Percentiles rank a stretch among this genome's conserved stretches.
Conservation (phyloP, 306 rosid species). For the Urtica urens region DNA sequence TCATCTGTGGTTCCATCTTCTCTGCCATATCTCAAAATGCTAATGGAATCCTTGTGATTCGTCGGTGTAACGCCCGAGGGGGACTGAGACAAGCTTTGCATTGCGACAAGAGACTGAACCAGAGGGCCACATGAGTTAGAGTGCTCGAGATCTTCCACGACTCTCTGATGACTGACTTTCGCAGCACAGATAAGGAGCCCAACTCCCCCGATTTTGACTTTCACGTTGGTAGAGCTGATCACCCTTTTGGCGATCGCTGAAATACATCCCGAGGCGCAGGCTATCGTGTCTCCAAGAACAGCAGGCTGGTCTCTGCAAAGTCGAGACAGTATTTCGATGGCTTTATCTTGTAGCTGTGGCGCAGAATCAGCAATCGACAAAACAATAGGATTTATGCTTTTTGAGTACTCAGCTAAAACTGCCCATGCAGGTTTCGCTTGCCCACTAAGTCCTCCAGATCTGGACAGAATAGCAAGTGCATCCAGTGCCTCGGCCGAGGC, state of each 20-base stretch:
- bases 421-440: conserved; percentile 75
- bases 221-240: conserved; percentile 50
- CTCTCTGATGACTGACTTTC: conserved; percentile 58
- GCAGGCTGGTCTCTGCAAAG: conserved; percentile 73
- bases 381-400: conserved; percentile 75
- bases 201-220: conserved; percentile 78
- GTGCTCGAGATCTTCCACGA: conserved; percentile 60
- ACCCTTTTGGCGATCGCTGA: conserved; percentile 69
- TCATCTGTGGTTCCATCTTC: conserved; percentile 33
- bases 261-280: conserved; percentile 59
- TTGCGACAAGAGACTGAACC: conserved; percentile 69
- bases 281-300: conserved; percentile 60
- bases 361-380: conserved; percentile 56
- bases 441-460: conserved; percentile 46
- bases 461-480: conserved; percentile 84
- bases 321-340: conserved; percentile 74
- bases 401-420: conserved; percentile 71
- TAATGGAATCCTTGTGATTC: conserved; percentile 40
- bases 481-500: conserved; percentile 73
- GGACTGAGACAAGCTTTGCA: conserved; percentile 40
- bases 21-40: conserved; percentile 51
- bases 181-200: conserved; percentile 88
- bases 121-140: conserved; percentile 49
- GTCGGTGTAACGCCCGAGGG: conserved; percentile 29
- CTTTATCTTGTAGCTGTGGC: conserved; percentile 74